Base-by-base conservation (phyloP, 805 yeast genomes). In the Myxozyma monticola region DNA sequence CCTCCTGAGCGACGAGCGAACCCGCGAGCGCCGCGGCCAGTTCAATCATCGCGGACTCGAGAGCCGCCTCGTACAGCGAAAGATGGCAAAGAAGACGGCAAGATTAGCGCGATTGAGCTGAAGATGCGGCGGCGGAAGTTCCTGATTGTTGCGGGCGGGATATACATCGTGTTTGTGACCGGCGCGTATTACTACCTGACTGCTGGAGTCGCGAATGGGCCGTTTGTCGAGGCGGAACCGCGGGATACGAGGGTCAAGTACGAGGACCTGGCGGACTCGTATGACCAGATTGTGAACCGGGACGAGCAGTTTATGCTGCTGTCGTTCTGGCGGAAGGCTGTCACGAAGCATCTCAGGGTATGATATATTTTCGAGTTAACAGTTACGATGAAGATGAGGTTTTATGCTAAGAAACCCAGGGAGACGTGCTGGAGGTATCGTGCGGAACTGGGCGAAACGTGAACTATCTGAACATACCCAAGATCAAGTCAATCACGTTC, bases 371-470 rank as follows among this genome's bases (percentile, higher is more conserved):
- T n/a, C n/a, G n/a, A n/a, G n/a, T n/a, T n/a, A n/a, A n/a, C n/a
- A n/a, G n/a, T n/a, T n/a, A n/a, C n/a, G n/a, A n/a, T n/a, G n/a
- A n/a, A n/a, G n/a, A n/a, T n/a, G n/a, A 10, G 34, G 14, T 31
- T 22, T 30, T 81, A 60, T 25, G 18, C 7, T 9, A n/a, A 14
- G 12, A 4, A 9, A 20, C 36, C 25, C 42, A 71, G 74, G 99
- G 99, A 20, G 96, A 93, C 65, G 96, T 89, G 1, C 71, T 93
- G 49, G 99, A 93, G 68, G 93, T 91, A 9, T 84, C 97, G 0
- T 87, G 95, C 64, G 99, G 99, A 51, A 93, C 99, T 0, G 98
- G 99, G 5, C 77, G 98, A 68, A 93, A 93, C 65, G 77, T 91
- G 49, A 82, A 84, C 41, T 90, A 84, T 65, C 49, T 55, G 24